A percentile compares a stretch with the other conserved stretches of the same genome.
phyloP scores from a whole-genome alignment of 208 protist genomes.

The Crithidia brevicula region DNA sequence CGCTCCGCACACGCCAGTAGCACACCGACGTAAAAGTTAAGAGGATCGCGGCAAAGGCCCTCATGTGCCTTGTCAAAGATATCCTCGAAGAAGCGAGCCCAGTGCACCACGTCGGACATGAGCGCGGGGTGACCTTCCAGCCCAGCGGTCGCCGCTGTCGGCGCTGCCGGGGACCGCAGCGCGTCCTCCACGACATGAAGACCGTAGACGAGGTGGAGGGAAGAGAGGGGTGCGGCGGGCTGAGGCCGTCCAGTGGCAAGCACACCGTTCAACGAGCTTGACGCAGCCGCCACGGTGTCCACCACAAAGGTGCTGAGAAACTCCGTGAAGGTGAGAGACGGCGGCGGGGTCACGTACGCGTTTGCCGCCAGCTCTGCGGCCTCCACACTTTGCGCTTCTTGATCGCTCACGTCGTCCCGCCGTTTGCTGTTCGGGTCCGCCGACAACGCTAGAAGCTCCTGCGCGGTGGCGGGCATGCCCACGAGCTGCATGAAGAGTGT shows the following conservation, averaged over 20 bases:
- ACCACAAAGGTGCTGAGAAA: slow-evolving; percentile 29
- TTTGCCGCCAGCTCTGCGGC: neutral
- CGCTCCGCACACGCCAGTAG: slow-evolving; percentile 46
- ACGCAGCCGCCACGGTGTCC: neutral
- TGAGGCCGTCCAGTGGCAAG: slow-evolving; percentile 32
- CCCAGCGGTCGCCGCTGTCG: neutral
- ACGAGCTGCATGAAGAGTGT: slow-evolving; percentile 25
- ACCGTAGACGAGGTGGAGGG: slow-evolving; percentile 45
- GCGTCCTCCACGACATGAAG: slow-evolving; percentile 39
- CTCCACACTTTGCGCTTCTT: slow-evolving; percentile 1
- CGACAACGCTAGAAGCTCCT: slow-evolving; percentile 9
- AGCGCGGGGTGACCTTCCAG: slow-evolving; percentile 30
- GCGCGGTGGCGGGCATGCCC: slow-evolving; percentile 38
- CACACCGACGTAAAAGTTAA: slow-evolving; percentile 42
- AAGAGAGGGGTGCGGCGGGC: slow-evolving; percentile 38
- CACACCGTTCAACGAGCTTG: slow-evolving; percentile 14
- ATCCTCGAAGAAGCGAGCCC: slow-evolving; percentile 41
- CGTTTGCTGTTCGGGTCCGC: neutral
- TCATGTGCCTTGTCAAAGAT: slow-evolving; percentile 46
- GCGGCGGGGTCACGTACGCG: slow-evolving; percentile 24
- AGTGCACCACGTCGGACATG: slow-evolving; percentile 43
- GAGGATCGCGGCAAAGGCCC: slow-evolving; percentile 42
- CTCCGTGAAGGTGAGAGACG: slow-evolving; percentile 30
- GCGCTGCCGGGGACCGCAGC: slow-evolving; percentile 7
- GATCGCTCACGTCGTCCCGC: neutral